phyloP scores from a whole-genome alignment of 2,329 filamentous ascomycete genomes.

The Ascochyta viciae-villosae region DNA sequence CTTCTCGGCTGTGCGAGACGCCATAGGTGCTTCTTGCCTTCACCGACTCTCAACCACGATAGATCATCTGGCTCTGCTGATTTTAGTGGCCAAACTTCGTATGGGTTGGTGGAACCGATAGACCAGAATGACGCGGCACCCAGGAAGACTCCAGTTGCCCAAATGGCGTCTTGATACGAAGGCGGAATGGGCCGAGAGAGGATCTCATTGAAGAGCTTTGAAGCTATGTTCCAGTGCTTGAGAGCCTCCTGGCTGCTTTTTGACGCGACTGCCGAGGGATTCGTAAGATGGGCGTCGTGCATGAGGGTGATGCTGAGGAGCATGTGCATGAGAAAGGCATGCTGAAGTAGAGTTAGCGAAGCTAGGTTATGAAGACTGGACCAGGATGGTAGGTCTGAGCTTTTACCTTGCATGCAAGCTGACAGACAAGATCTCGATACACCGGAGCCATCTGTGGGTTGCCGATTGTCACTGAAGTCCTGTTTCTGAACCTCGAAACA shows the following conservation, averaged over 20 bases:
- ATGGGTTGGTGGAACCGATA: constrained; percentile 52
- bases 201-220: constrained; percentile 57
- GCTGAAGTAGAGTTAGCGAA: constrained; percentile 35
- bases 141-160: constrained; percentile 58
- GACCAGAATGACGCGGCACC: constrained; percentile 56
- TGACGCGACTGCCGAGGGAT: constrained; percentile 8
- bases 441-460: constrained; percentile 35
- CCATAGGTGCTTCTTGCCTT: constrained; percentile 64
- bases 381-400: too few species aligned
- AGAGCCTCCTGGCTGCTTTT: constrained; percentile 45
- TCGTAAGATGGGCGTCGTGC: constrained; percentile 58
- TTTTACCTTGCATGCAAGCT: constrained; percentile 52
- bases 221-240: constrained; percentile 58
- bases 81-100: constrained; percentile 65
- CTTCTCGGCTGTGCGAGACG: constrained; percentile 58
- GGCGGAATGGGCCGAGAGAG: constrained; percentile 48
- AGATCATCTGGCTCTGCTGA: constrained; percentile 55
- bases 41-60: constrained; percentile 65
- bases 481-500: constrained; percentile 53
- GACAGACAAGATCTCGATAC: constrained; percentile 48
- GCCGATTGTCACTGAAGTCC: constrained; percentile 55
- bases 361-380: background rate
- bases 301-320: constrained; percentile 61
- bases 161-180: constrained; percentile 54
- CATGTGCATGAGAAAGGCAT: constrained; percentile 63